Evolutionary conservation across 768 basidiomycete genomes (phyloP).

Genomic region (Tubosaeta brunneosetosa): DNA sequence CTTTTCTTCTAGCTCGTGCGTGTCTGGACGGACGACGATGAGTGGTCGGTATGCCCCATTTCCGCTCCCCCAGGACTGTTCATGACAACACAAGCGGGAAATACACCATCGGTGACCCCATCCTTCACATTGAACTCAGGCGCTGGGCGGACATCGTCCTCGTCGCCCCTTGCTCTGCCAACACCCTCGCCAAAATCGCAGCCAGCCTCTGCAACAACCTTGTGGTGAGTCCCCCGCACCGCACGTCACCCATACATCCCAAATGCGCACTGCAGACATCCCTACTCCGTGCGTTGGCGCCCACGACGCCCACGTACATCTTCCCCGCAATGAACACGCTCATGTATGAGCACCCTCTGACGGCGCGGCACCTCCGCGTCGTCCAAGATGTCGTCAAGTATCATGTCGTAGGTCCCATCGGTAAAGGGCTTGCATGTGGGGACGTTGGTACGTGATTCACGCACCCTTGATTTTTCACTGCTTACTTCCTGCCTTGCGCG

Average conservation of each 20-base stretch:
- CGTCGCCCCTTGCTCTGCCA: constrained; percentile 94
- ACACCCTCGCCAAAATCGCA: constrained; percentile 91
- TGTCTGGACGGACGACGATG: constrained; percentile 91
- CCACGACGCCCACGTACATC: constrained; percentile 80
- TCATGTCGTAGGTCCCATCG: constrained; percentile 79
- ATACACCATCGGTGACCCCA: constrained; percentile 82
- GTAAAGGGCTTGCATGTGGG: constrained; percentile 86
- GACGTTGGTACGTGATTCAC: constrained; percentile 63
- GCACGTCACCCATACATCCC: no score
- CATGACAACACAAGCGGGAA: constrained; percentile 43
- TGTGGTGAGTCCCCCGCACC: constrained; percentile 39
- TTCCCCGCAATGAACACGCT: constrained; percentile 99
- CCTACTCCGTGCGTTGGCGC: constrained; percentile 77
- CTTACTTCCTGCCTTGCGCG: neutral
- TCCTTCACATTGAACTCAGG: constrained; percentile 92
- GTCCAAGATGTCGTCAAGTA: constrained; percentile 77
- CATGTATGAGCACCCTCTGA: constrained; percentile 95
- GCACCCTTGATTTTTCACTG: neutral
- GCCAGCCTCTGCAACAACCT: constrained; percentile 88
- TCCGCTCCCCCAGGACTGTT: neutral
- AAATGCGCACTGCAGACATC: constrained; percentile 47
- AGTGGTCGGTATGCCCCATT: constrained; percentile 73
- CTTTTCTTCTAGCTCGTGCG: no score
- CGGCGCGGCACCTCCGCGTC: constrained; percentile 72
- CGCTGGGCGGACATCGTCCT: constrained; percentile 95